phyloP scores from a whole-genome alignment of 176 grass and related monocot genomes.

The Oryza meyeriana region DNA sequence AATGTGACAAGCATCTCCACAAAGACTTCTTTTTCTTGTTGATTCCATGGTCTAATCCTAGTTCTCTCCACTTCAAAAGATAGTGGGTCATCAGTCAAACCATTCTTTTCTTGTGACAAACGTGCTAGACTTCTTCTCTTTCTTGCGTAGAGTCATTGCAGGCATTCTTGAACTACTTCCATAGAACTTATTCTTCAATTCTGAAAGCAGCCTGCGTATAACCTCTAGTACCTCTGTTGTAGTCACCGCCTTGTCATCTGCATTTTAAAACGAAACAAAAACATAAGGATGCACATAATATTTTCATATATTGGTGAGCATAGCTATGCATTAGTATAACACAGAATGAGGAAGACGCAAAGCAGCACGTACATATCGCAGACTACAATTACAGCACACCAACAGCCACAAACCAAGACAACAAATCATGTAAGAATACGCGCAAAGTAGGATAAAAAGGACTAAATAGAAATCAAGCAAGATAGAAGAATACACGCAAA shows the following conservation, averaged over 20 bases:
- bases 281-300: background rate
- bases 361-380: too few species aligned
- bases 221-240: conserved; percentile 35
- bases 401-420: too few species aligned
- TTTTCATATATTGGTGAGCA: background rate
- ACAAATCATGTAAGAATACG: too few species aligned
- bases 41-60: conserved; percentile 48
- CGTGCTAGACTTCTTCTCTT: conserved; percentile 17
- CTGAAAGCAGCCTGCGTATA: conserved; percentile 37
- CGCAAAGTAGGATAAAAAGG: too few species aligned
- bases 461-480: too few species aligned
- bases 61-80: conserved; percentile 36
- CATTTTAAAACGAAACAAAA: background rate
- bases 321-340: background rate
- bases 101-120: conserved; percentile 42
- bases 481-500: too few species aligned
- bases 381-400: too few species aligned
- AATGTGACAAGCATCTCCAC: conserved; percentile 54
- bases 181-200: conserved; percentile 32
- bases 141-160: conserved; percentile 37
- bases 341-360: background rate
- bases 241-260: conserved; percentile 38
- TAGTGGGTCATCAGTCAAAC: conserved; percentile 41
- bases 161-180: conserved; percentile 52
- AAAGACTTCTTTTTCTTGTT: conserved; percentile 53